A percentile compares a stretch with the other conserved stretches of the same genome.
Evolutionary conservation across 2,329 filamentous ascomycete species (phyloP).

Genomic region (Sporothrix phasma): DNA sequence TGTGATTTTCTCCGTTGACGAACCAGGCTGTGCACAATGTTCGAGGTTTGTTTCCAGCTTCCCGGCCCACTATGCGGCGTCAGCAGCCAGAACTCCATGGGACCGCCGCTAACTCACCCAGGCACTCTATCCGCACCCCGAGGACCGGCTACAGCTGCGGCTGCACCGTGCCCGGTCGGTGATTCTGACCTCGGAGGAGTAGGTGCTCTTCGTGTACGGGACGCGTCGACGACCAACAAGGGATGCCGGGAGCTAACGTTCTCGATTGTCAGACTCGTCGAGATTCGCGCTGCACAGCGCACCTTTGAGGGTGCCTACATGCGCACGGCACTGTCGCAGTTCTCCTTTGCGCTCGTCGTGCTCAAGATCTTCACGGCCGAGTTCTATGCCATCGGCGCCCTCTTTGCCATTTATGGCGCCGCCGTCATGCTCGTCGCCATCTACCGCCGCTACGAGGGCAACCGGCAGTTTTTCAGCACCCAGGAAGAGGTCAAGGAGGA

Average conservation of each 20-base stretch:
- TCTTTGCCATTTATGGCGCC: conserved; percentile 86
- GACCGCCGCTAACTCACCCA: conserved; percentile 3
- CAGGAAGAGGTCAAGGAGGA: conserved; percentile 29
- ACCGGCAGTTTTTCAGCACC: conserved; percentile 79
- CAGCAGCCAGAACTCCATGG: background rate
- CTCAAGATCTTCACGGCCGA: conserved; percentile 94
- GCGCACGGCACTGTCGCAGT: conserved; percentile 86
- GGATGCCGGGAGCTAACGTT: background rate
- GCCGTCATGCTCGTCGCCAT: conserved; percentile 74
- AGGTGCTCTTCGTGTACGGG: conserved; percentile 25
- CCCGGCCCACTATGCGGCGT: background rate
- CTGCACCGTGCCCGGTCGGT: conserved; percentile 77
- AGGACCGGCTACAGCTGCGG: conserved; percentile 67
- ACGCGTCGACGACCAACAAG: background rate
- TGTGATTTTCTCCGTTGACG: too few relatives aligned
- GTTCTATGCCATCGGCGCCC: conserved; percentile 92
- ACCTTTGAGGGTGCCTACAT: conserved; percentile 98
- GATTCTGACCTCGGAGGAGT: conserved; percentile 69
- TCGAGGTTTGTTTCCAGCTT: conserved; percentile 14
- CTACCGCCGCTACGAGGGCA: conserved; percentile 83
- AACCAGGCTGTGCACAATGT: conserved; percentile 11
- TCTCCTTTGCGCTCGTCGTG: conserved; percentile 88
- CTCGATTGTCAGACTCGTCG: conserved; percentile 55
- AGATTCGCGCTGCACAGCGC: conserved; percentile 86
- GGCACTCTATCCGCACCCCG: conserved; percentile 40